Conservation (phyloP, 2,329 filamentous ascomycete genomes). For the Cordyceps tenuipes region DNA sequence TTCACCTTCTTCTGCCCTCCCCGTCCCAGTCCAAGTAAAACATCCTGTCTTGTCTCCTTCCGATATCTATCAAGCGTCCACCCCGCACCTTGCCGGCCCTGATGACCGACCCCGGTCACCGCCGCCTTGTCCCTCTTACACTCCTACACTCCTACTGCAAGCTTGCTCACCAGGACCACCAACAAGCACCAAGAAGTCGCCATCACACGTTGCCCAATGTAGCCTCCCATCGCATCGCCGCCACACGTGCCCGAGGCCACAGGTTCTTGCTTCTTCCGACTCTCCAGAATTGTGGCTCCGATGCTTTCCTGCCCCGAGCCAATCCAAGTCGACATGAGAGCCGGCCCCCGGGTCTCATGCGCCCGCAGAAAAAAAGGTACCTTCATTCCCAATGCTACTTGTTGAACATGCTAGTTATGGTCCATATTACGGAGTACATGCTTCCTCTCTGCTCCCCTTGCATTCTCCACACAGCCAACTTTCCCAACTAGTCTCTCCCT, state of each 20-base stretch:
- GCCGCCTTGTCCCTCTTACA: not conserved
- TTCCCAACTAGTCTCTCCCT: not conserved
- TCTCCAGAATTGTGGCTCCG: not conserved
- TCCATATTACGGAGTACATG: too few species aligned
- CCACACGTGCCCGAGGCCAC: conserved; percentile 1
- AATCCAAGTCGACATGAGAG: not conserved
- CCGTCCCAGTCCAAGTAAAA: too few species aligned
- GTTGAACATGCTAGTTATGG: too few species aligned
- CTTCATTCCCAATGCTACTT: conserved; percentile 1
- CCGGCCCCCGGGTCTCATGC: not conserved
- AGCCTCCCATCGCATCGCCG: not conserved
- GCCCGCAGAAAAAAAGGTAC: not conserved
- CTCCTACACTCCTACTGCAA: not conserved
- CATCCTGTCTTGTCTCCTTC: not conserved
- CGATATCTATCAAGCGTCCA: not conserved
- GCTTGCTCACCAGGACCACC: conserved; percentile 5
- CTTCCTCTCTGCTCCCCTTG: not conserved
- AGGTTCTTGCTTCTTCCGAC: not conserved
- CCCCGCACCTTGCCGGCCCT: not conserved
- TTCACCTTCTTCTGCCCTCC: too few species aligned
- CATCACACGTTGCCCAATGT: not conserved
- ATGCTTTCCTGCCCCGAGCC: not conserved
- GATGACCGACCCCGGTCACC: conserved; percentile 4
- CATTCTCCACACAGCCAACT: conserved; percentile 2
- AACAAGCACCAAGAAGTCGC: not conserved